Evolutionary conservation across 1,284 basidiomycete genomes (phyloP), one percentile per base, ranked within the genome.

Genomic region (Boletus mariae): DNA sequence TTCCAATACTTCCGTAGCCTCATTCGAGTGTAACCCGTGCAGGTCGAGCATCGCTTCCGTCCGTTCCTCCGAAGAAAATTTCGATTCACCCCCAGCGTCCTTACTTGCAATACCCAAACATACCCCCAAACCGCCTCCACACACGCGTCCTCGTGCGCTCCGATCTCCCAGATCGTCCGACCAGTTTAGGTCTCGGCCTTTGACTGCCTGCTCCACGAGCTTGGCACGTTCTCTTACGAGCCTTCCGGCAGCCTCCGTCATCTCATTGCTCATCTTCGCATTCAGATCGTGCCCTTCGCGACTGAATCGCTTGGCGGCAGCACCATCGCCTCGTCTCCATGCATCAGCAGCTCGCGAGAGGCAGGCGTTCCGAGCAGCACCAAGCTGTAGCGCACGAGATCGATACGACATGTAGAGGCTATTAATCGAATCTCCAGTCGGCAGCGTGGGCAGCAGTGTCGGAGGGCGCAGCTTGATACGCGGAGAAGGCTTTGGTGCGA

Each of bases 341-440:
- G 95, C 94, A 65, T 98, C 94, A 1, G 96, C 94, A 5, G 96
- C 96, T 43, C 93, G 85, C 2, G 91, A 92, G n/a, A 99, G 79
- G 66, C 92, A 96, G 11, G 93, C 92, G 65, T 98, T 98, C 32
- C 96, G 79, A 37, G 93, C 92, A 7, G 94, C 91, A 40, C 94
- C 94, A 6, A 98, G 83, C 59, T 96, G 90, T 56, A 98, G 79
- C 23, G 92, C 92, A 26, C 89, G 82, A 31, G 85, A 80, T 6
- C 95, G 87, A 62, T 97, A 95, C 0, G 83, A 71, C 83, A 95
- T 87, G 73, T 99, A 98, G 59, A 96, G 71, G 46, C 72, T 79
- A 66, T 87, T 94, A 35, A 95, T 73, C 0, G 83, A 72, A 43
- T 89, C 82, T 17, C 94, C 94, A 0, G 94, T 96, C 1, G 85